These are phyloP conservation scores for Globisporangium yorkense DNA, from an alignment of 352 stramenopile species.

Conservation along the genomic window DNA sequence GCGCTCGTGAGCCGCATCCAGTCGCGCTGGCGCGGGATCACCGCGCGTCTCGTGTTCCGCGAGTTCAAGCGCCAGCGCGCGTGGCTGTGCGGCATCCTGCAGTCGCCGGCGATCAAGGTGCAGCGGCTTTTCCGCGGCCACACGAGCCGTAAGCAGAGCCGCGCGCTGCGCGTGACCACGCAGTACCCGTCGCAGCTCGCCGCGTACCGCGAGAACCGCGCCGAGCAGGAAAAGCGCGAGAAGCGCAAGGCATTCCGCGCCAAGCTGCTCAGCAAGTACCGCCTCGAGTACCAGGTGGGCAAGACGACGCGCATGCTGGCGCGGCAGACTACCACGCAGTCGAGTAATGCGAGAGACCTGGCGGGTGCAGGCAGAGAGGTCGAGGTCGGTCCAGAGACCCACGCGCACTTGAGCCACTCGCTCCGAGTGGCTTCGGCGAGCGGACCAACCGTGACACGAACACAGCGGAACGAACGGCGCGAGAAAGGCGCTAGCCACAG, in stretches of 20 bases:
- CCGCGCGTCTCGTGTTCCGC: constrained; percentile 51
- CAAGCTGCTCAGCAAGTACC: constrained; percentile 55
- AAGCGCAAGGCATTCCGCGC: constrained; percentile 30
- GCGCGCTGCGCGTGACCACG: constrained; percentile 29
- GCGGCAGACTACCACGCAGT: constrained; percentile 4
- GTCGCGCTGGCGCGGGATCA: constrained; percentile 48
- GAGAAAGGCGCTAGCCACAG: constrained; percentile 11
- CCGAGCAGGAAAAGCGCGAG: constrained; percentile 15
- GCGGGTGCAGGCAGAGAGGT: neutral
- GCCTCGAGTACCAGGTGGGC: constrained; percentile 39
- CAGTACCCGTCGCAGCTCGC: constrained; percentile 38
- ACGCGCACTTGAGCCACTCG: constrained; percentile 12
- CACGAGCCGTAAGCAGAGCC: constrained; percentile 24
- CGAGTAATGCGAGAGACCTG: neutral
- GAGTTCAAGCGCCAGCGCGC: constrained; percentile 63
- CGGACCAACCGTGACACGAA: neutral
- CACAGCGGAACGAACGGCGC: constrained; percentile 5
- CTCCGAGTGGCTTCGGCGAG: neutral
- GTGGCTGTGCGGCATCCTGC: constrained; percentile 49
- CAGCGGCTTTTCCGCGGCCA: constrained; percentile 57
- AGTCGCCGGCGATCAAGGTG: constrained; percentile 67
- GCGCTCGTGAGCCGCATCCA: constrained; percentile 71
- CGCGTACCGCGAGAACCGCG: constrained; percentile 32
- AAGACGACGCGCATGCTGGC: constrained; percentile 48
- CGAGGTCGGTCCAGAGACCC: constrained; percentile 13